phyloP scores from a whole-genome alignment of 345 rosid species.

The Salix purpurea region DNA sequence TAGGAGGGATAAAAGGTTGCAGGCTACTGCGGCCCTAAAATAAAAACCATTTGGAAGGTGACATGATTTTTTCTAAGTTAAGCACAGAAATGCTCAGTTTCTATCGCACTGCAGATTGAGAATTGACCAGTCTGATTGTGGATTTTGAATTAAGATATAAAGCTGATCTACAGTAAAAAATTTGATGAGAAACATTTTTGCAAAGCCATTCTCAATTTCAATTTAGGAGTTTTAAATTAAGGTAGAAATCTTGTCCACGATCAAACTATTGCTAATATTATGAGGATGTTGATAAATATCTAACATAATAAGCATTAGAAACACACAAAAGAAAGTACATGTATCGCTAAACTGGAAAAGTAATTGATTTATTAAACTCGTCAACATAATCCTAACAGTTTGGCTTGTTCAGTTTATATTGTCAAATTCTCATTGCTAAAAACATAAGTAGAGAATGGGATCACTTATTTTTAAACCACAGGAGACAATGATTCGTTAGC shows the following conservation, averaged over 20 bases:
- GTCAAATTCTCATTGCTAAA: too few species aligned
- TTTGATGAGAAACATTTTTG: too few species aligned
- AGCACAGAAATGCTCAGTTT: neutral
- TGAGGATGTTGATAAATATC: neutral
- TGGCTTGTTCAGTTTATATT: too few species aligned
- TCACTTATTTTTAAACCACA: neutral
- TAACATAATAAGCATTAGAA: neutral
- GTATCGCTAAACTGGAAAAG: too few species aligned
- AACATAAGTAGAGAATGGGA: neutral
- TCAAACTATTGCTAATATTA: neutral
- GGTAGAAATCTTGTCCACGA: neutral
- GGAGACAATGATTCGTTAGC: neutral
- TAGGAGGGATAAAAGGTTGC: constrained; percentile 24
- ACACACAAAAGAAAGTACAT: neutral
- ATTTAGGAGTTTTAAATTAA: too few species aligned
- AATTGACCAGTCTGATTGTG: constrained; percentile 1
- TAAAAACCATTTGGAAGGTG: constrained; percentile 5
- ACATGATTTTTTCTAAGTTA: neutral
- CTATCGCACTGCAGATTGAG: neutral
- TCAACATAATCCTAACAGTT: neutral
- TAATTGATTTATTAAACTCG: too few species aligned
- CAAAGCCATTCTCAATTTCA: too few species aligned
- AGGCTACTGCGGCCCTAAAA: constrained; percentile 39
- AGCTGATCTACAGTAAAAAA: neutral
- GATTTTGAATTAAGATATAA: neutral